Base-by-base conservation (phyloP, 306 rosid species). In the Citrullus colocynthis region DNA sequence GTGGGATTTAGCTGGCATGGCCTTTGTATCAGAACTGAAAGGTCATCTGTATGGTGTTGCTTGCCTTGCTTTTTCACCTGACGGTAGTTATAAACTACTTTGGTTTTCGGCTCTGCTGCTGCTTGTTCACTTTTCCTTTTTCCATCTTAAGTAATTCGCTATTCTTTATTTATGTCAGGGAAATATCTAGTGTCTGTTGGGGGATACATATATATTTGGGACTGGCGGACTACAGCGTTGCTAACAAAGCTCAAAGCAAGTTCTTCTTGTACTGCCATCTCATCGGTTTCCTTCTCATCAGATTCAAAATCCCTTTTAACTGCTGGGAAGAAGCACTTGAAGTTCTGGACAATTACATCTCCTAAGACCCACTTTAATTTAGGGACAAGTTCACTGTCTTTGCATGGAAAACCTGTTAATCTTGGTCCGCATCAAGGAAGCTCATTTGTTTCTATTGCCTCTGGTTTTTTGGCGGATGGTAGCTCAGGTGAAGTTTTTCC, bases 61-160 rank as follows among this genome's bases (percentile, higher is more conserved):
- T 62, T 91, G 97, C 85, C 87, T 89, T 80, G 84, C 90, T 20
- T 87, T 91, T 82, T 91, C 97, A 54, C 94, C 97, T 12, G 89
- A 89, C 77, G 97, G 94, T 91, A 83, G 84, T 88, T 83, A 70
- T 66, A 77, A 57, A 72, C 62, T 32, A 48, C 42, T 64, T 71
- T 81, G 76, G 70, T 64, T 63, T 63, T 59, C 69, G 48, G 54
- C 81, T 78, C 45, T 57, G 75, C 30, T 77, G 16, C 76, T 83
- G 63, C 81, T 79, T 85, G 37, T 71, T 80, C 67, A 63, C 52
- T 79, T 79, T 58, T 42, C 16, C 58, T 24, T 66, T 39, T 62
- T 28, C 51, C 37, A 32, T 54, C 30, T 4, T 39, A 20, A 42
- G 9, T 54, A 57, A 62, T 44, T 73, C 17, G 30, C 20, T 54